Conservation (phyloP, 2,329 filamentous ascomycete species). For the Rutstroemia sp. region DNA sequence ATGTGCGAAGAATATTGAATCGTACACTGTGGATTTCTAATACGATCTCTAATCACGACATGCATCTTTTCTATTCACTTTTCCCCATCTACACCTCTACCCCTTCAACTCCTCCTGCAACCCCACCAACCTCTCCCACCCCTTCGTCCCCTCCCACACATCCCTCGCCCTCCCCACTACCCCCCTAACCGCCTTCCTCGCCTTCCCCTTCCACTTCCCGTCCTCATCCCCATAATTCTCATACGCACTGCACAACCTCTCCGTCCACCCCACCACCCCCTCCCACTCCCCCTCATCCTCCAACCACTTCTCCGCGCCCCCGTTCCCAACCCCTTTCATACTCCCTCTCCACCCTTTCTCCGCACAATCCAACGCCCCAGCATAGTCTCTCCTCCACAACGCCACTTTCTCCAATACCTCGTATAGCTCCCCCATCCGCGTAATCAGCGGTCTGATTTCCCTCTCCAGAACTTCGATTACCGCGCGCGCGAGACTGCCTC, state of each 20-base stretch:
- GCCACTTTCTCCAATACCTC: conserved; percentile 63
- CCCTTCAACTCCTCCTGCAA: conserved; percentile 47
- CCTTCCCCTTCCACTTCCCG: conserved; percentile 81
- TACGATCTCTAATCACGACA: too few species aligned
- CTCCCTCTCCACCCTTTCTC: conserved; percentile 84
- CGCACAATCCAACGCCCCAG: conserved; percentile 69
- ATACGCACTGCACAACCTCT: conserved; percentile 74
- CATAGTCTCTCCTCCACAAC: conserved; percentile 63
- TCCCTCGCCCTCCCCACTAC: conserved; percentile 78
- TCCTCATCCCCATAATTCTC: conserved; percentile 62
- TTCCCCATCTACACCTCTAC: background rate
- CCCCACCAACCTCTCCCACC: conserved; percentile 55
- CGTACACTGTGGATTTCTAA: too few species aligned
- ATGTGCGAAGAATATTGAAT: too few species aligned
- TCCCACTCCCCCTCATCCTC: conserved; percentile 45
- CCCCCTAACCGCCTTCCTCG: conserved; percentile 72
- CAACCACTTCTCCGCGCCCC: conserved; percentile 29
- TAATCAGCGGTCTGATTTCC: conserved; percentile 75
- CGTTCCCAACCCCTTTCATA: conserved; percentile 15
- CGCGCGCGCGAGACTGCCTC: conserved; percentile 54
- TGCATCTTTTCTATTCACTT: too few species aligned
- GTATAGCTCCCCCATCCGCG: conserved; percentile 71
- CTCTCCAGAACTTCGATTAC: conserved; percentile 69
- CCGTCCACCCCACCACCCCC: conserved; percentile 57
- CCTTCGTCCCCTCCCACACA: conserved; percentile 69